Percentiles rank a stretch among this genome's conserved stretches.
phyloP scores from a whole-genome alignment of 2,329 filamentous ascomycete species.

The Dactylellina drechsleri region DNA sequence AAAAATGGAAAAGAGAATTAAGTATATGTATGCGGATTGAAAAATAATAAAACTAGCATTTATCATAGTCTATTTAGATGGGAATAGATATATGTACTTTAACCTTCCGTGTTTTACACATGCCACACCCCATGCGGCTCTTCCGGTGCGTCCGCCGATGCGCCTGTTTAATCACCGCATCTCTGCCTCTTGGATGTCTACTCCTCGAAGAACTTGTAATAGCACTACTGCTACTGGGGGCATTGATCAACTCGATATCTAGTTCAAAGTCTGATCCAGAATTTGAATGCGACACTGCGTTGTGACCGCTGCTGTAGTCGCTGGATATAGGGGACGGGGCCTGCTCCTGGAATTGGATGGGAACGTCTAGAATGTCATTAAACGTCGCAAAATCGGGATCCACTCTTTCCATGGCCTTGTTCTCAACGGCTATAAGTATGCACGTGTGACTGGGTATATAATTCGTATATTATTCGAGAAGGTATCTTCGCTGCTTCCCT shows the following conservation, averaged over 20 bases:
- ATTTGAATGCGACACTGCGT: conserved; percentile 2
- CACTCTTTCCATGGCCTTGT: conserved; percentile 24
- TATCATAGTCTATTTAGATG: background rate
- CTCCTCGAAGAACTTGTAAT: background rate
- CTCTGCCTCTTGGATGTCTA: conserved; percentile 26
- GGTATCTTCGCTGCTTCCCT: background rate
- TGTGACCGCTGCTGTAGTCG: conserved; percentile 4
- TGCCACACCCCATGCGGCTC: conserved; percentile 49
- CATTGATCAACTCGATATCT: conserved; percentile 36
- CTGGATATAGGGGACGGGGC: no score
- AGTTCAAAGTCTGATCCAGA: conserved; percentile 20
- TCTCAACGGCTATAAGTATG: background rate
- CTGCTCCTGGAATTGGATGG: conserved; percentile 26
- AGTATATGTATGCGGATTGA: background rate
- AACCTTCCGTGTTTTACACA: conserved; percentile 53
- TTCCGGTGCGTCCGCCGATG: conserved; percentile 50
- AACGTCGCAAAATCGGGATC: conserved; percentile 14
- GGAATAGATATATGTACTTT: conserved; percentile 38
- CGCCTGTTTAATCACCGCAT: conserved; percentile 41
- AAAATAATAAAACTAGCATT: background rate
- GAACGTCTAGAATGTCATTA: conserved; percentile 25
- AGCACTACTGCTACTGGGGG: no score
- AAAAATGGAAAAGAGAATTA: background rate
- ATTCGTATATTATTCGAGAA: background rate
- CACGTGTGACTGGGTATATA: no score